Percentiles rank a stretch among this genome's conserved stretches.
Conservation (phyloP, 306 rosid genomes). For the Senna tora region DNA sequence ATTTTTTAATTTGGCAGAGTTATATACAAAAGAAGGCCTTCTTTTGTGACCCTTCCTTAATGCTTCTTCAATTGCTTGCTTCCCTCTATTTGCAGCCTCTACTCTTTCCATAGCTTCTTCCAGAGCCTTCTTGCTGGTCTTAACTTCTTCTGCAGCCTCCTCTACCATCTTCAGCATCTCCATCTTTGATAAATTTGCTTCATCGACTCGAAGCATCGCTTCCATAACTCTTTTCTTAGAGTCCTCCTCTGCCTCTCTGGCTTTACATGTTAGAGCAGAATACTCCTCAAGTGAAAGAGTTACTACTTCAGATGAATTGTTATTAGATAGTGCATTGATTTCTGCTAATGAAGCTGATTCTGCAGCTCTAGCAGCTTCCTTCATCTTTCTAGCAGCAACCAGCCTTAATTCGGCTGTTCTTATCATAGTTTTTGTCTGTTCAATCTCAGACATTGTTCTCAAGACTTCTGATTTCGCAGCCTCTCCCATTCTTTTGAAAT, state of each 20-base stretch:
- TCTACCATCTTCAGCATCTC: slow-evolving; percentile 72
- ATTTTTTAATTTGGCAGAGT: slow-evolving; percentile 69
- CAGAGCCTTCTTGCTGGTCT: slow-evolving; percentile 66
- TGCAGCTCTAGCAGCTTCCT: slow-evolving; percentile 92
- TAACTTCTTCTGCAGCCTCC: slow-evolving; percentile 81
- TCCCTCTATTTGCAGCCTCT: slow-evolving; percentile 83
- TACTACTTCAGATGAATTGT: slow-evolving; percentile 43
- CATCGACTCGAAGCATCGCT: slow-evolving; percentile 75
- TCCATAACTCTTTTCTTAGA: slow-evolving; percentile 66
- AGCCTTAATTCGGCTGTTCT: slow-evolving; percentile 79
- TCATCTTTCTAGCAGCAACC: slow-evolving; percentile 90
- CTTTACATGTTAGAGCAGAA: slow-evolving; percentile 59
- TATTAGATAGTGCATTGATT: slow-evolving; percentile 54
- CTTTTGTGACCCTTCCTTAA: slow-evolving; percentile 69
- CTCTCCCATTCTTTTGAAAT: slow-evolving; percentile 75
- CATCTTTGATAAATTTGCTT: slow-evolving; percentile 63
- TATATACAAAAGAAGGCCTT: slow-evolving; percentile 58
- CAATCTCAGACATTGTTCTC: slow-evolving; percentile 75
- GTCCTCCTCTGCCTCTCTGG: slow-evolving; percentile 62
- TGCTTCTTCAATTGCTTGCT: slow-evolving; percentile 79
- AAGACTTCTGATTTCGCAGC: slow-evolving; percentile 65
- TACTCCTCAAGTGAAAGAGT: slow-evolving; percentile 83
- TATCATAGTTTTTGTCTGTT: slow-evolving; percentile 69
- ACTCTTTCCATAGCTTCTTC: slow-evolving; percentile 87
- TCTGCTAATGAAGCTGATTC: slow-evolving; percentile 79